phyloP scores from a whole-genome alignment of 148 eudicot genomes.

The Nepenthes mirabilis region DNA sequence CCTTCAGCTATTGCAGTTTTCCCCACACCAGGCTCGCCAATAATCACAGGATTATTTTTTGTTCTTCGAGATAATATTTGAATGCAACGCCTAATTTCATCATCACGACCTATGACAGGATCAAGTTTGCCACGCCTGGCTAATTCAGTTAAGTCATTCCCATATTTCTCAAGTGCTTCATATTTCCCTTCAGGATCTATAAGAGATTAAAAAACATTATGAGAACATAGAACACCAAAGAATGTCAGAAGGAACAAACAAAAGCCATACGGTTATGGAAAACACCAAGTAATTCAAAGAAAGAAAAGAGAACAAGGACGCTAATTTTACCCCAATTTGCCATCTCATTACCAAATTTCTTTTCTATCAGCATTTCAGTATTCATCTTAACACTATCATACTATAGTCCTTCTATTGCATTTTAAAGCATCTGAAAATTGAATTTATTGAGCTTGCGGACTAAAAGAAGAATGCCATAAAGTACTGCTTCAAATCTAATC shows the following conservation, averaged over 20 bases:
- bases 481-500: too few relatives aligned
- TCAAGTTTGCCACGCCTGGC: conserved; percentile 94
- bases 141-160: conserved; percentile 86
- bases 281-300: not conserved
- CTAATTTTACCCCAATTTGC: too few relatives aligned
- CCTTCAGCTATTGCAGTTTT: conserved; percentile 99
- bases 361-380: too few relatives aligned
- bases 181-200: conserved; percentile 92
- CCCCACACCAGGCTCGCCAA: conserved; percentile 99
- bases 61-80: conserved; percentile 90
- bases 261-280: not conserved
- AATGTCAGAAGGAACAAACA: not conserved
- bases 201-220: conserved; percentile 1
- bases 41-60: conserved; percentile 94
- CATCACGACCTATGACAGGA: conserved; percentile 96
- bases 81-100: conserved; percentile 94
- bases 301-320: too few relatives aligned
- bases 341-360: too few relatives aligned
- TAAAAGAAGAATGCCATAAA: too few relatives aligned
- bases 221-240: not conserved
- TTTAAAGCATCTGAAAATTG: too few relatives aligned
- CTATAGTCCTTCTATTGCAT: too few relatives aligned
- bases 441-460: too few relatives aligned
- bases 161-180: conserved; percentile 90
- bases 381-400: too few relatives aligned